Percentiles rank a stretch among this genome's conserved stretches.
Conservation (phyloP, 352 stramenopile genomes). For the Phytophthora hybrid region DNA sequence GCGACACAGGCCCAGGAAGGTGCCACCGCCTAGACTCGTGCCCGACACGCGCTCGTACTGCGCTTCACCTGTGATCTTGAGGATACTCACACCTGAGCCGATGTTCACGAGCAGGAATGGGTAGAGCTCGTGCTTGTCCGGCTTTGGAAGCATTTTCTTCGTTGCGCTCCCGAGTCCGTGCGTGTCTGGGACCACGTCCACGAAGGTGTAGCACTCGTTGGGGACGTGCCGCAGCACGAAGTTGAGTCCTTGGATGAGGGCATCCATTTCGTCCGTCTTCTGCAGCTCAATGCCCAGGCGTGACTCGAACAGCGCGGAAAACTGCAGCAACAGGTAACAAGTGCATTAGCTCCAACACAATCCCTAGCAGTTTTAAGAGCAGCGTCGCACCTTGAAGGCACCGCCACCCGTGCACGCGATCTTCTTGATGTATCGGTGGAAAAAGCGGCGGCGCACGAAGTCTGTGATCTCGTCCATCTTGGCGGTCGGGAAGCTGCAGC, state of each 20-base stretch:
- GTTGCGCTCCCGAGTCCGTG: constrained; percentile 63
- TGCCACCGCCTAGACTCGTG: constrained; percentile 97
- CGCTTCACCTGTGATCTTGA: constrained; percentile 91
- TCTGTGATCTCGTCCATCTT: constrained; percentile 79
- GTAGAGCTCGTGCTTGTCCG: constrained; percentile 75
- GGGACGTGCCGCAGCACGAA: constrained; percentile 94
- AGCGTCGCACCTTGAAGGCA: constrained; percentile 92
- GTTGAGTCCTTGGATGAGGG: constrained; percentile 96
- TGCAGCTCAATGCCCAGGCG: constrained; percentile 93
- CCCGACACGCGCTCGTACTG: constrained; percentile 97
- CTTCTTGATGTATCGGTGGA: constrained; percentile 93
- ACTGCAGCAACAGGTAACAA: constrained; percentile 36
- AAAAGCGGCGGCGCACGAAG: constrained; percentile 75
- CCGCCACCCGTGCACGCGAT: constrained; percentile 94
- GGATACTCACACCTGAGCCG: constrained; percentile 97
- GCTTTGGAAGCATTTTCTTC: constrained; percentile 71
- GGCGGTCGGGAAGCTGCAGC: constrained; percentile 65
- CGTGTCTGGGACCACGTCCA: constrained; percentile 72
- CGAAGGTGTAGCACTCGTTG: constrained; percentile 97
- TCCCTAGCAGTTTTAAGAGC: too few relatives aligned
- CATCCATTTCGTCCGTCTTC: constrained; percentile 97
- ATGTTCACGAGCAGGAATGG: constrained; percentile 98
- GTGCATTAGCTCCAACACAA: too few relatives aligned
- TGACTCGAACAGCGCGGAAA: constrained; percentile 85
- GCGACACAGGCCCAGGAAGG: constrained; percentile 96